Evolutionary conservation across 352 stramenopile genomes (phyloP), one percentile per base, ranked within the genome.

Genomic region (Phytophthora boehmeriae): DNA sequence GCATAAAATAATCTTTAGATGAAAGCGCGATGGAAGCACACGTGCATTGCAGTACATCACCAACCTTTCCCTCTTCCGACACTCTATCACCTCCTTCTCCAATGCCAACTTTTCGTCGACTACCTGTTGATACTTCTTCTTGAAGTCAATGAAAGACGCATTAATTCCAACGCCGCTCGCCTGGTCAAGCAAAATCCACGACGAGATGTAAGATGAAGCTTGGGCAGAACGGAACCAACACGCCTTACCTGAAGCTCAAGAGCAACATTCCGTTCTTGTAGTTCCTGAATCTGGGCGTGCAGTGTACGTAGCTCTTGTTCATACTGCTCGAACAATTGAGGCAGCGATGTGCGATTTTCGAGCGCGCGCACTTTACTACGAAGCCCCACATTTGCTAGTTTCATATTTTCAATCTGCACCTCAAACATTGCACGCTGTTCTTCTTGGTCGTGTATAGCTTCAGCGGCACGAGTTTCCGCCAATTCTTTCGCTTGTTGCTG

Each of bases 341-440:
- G 60, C 17, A 81, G 56, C 0, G 70, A 71, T 8, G 78, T 83
- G 10, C 75, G 67, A 42, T 66, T 71, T 61, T 93, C 83, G 0
- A 93, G 66, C 32, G 71, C 58, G 2, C 86, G 74, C 19, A 92
- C 63, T 79, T 94, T 94, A 50, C 76, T 76, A n/a, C 74, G 71
- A 22, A 94, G 64, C 6, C 62, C 46, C 16, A 90, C 74, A 42
- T 83, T 83, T 32, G 73, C 59, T 17, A 94, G 68, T 57, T 92
- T 92, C 63, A 92, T 75, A 54, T 91, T 89, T 47, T 93, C 81
- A 54, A 91, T 82, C 48, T 94, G 77, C 5, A 92, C 58, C 43
- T 90, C 81, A 25, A 84, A 84, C 48, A 75, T 71, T 25, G 81
- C 68, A 2, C 71, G 71, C 5, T 66, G 45, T 47, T 92, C 83